phyloP scores from a whole-genome alignment of 202 grass and related monocot genomes.

The Digitaria exilis region DNA sequence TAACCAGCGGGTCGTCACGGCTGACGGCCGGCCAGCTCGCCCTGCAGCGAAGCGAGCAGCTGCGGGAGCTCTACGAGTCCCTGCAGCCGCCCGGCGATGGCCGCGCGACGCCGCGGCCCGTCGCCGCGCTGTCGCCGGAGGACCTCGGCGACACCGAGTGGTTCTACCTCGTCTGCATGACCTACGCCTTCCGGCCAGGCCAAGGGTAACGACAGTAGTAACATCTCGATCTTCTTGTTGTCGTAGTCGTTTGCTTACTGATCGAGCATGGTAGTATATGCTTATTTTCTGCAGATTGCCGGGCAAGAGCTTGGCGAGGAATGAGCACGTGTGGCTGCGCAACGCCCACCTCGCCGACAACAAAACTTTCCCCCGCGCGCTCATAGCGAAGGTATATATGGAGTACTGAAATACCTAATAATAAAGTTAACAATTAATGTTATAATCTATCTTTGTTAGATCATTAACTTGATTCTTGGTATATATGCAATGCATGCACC shows the following conservation, averaged over 20 bases:
- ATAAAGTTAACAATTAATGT: background rate
- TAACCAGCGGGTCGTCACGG: constrained; percentile 34
- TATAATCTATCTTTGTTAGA: background rate
- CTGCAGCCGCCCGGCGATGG: constrained; percentile 51
- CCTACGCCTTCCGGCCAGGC: constrained; percentile 64
- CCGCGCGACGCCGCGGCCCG: constrained; percentile 48
- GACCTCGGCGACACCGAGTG: constrained; percentile 79
- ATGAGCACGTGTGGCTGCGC: constrained; percentile 63
- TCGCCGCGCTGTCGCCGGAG: constrained; percentile 70
- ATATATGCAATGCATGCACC: background rate
- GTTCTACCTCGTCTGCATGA: constrained; percentile 93
- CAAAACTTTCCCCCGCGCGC: constrained; percentile 63
- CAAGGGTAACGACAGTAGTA: too few relatives aligned
- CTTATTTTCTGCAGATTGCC: constrained; percentile 66
- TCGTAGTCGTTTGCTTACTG: too few relatives aligned
- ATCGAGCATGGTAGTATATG: too few relatives aligned
- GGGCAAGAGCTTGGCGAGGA: constrained; percentile 61
- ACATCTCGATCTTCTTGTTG: too few relatives aligned
- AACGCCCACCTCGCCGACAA: constrained; percentile 62
- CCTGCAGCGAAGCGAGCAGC: constrained; percentile 67
- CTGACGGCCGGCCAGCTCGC: constrained; percentile 52
- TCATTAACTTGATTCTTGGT: background rate
- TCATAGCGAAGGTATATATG: constrained; percentile 70
- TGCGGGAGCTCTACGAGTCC: constrained; percentile 72
- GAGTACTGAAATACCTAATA: too few relatives aligned